phyloP scores from a whole-genome alignment of 257 asterid species.

The Solanum verrucosum region DNA sequence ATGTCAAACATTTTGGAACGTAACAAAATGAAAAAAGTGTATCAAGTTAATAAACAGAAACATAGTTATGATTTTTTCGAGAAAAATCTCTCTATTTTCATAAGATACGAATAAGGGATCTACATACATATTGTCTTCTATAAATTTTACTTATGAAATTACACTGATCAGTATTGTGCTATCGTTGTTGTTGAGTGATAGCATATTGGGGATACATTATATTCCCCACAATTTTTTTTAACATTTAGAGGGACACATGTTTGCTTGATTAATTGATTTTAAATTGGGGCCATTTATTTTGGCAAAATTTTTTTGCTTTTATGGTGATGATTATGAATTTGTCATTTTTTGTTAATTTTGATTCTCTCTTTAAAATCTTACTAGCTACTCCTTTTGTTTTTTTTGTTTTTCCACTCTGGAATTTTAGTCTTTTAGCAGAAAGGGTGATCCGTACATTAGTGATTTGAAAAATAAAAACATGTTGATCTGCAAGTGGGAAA shows the following conservation, averaged over 20 bases:
- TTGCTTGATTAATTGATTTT: neutral
- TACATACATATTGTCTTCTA: accelerated
- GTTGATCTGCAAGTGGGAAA: neutral
- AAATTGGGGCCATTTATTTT: neutral
- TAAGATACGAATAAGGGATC: neutral
- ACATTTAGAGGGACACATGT: conserved; percentile 1
- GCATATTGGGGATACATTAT: neutral
- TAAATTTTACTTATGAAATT: neutral
- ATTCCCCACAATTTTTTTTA: neutral
- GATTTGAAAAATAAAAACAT: neutral
- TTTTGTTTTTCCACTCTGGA: neutral
- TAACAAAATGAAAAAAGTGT: neutral
- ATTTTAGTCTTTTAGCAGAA: neutral
- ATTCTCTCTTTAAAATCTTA: neutral
- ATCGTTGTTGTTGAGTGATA: neutral
- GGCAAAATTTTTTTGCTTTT: neutral
- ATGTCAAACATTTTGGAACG: neutral
- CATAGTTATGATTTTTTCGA: neutral
- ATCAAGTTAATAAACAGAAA: neutral
- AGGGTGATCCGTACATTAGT: neutral
- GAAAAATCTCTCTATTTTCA: neutral
- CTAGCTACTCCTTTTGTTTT: neutral
- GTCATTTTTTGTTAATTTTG: neutral
- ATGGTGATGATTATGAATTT: neutral
- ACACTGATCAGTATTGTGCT: neutral